Evolutionary conservation across 2,329 filamentous ascomycete genomes (phyloP).

Genomic region (Sarocladium oryzae): DNA sequence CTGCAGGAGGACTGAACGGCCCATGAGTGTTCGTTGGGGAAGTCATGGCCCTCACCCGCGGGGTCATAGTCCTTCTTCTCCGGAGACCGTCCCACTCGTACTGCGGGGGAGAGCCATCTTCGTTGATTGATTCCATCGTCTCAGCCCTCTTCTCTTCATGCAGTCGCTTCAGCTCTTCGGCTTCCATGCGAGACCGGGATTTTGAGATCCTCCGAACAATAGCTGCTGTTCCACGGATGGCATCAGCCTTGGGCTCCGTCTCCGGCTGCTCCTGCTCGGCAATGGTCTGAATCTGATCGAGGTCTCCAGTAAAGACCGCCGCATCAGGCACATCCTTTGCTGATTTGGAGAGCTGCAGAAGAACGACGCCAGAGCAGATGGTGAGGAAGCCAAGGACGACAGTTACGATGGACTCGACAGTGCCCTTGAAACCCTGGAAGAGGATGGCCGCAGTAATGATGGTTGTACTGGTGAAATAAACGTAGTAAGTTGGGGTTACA

Average conservation of each 20-base stretch:
- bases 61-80: conserved; percentile 55
- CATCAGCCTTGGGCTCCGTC: conserved; percentile 90
- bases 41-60: conserved; percentile 12
- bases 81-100: conserved; percentile 92
- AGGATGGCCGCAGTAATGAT: conserved; percentile 90
- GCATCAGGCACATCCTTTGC: conserved; percentile 95
- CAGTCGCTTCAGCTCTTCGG: conserved; percentile 70
- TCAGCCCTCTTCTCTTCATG: conserved; percentile 71
- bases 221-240: conserved; percentile 83
- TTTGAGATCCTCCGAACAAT: conserved; percentile 78
- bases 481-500: conserved; percentile 97
- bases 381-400: conserved; percentile 90
- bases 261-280: conserved; percentile 95
- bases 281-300: conserved; percentile 92
- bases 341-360: conserved; percentile 95
- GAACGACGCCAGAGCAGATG: conserved; percentile 86
- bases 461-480: conserved; percentile 93
- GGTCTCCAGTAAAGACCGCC: conserved; percentile 83
- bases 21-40: conserved; percentile 18
- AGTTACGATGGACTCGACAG: conserved; percentile 70
- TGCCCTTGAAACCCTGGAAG: conserved; percentile 91
- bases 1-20: conserved; percentile 19
- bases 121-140: conserved; percentile 65
- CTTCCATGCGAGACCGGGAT: conserved; percentile 69
- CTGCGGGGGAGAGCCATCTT: conserved; percentile 56